A percentile compares a stretch with the other conserved stretches of the same genome.
phyloP scores from a whole-genome alignment of 768 basidiomycete species.

The Coprinellus micaceus region DNA sequence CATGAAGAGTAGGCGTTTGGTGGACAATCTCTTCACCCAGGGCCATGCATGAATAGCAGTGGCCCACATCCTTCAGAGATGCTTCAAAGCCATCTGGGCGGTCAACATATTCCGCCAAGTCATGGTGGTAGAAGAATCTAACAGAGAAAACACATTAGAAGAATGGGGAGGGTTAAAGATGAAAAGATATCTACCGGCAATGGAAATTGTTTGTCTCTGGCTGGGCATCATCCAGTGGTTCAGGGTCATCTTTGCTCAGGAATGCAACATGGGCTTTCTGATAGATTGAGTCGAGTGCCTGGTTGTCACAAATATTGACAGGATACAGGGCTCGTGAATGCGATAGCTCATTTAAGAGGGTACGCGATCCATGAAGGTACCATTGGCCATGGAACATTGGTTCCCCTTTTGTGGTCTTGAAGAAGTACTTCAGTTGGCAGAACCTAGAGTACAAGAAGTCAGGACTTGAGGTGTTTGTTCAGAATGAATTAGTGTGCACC shows the following conservation, averaged over 20 bases:
- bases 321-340: slow-evolving; percentile 60
- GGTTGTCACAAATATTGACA: slow-evolving; percentile 54
- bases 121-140: slow-evolving; percentile 50
- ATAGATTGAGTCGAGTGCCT: slow-evolving; percentile 51
- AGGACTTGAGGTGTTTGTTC: too few relatives aligned
- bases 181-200: slow-evolving; percentile 41
- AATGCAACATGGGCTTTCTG: slow-evolving; percentile 52
- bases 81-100: slow-evolving; percentile 23
- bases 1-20: slow-evolving; percentile 22
- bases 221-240: slow-evolving; percentile 41
- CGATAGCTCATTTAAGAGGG: slow-evolving; percentile 60
- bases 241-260: slow-evolving; percentile 38
- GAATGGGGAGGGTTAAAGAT: background rate
- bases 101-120: slow-evolving; percentile 43
- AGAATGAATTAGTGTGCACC: slow-evolving; percentile 51
- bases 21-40: slow-evolving; percentile 18
- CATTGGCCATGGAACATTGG: slow-evolving; percentile 67
- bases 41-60: slow-evolving; percentile 48
- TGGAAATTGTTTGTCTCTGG: slow-evolving; percentile 49
- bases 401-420: slow-evolving; percentile 29
- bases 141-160: slow-evolving; percentile 26
- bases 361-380: slow-evolving; percentile 64
- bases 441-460: slow-evolving; percentile 46
- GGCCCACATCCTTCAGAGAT: background rate
- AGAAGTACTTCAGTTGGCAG: slow-evolving; percentile 63